These are phyloP conservation scores for Capsella bursapastoris DNA, from an alignment of 345 rosid species.

Conservation along the genomic window DNA sequence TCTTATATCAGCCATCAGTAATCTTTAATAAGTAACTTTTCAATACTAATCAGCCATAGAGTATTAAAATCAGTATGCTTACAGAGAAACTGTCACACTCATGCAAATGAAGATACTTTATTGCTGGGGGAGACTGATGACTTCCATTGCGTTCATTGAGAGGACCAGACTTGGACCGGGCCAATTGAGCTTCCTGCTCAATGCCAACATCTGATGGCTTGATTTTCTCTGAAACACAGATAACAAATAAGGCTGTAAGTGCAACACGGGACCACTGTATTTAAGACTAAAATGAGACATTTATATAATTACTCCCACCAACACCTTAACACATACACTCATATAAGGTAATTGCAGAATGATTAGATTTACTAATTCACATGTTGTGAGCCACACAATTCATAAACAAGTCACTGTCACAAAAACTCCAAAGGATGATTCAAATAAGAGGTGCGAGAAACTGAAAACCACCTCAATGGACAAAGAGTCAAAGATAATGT, in stretches of 20 bases:
- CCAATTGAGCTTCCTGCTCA: slow-evolving; percentile 88
- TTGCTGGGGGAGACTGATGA: slow-evolving; percentile 63
- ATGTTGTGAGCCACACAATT: slow-evolving; percentile 23
- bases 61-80: slow-evolving; percentile 48
- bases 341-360: slow-evolving; percentile 34
- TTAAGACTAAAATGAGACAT: slow-evolving; percentile 9
- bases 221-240: slow-evolving; percentile 74
- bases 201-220: slow-evolving; percentile 97
- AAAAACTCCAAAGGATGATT: background rate
- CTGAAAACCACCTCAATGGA: background rate
- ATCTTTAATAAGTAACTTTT: background rate
- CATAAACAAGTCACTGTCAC: slow-evolving; percentile 6
- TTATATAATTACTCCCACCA: slow-evolving; percentile 4
- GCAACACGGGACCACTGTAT: slow-evolving; percentile 20
- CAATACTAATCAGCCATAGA: slow-evolving; percentile 9
- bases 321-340: slow-evolving; percentile 28
- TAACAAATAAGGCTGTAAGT: slow-evolving; percentile 24
- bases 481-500: slow-evolving; percentile 8
- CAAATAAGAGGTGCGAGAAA: background rate
- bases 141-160: slow-evolving; percentile 70
- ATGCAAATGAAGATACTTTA: slow-evolving; percentile 84
- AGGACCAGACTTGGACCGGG: slow-evolving; percentile 67
- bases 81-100: slow-evolving; percentile 95
- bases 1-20: slow-evolving; percentile 12
- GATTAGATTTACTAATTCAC: slow-evolving; percentile 18